Base-by-base conservation (phyloP, 176 grass and related monocot species). In the Themeda triandra region DNA sequence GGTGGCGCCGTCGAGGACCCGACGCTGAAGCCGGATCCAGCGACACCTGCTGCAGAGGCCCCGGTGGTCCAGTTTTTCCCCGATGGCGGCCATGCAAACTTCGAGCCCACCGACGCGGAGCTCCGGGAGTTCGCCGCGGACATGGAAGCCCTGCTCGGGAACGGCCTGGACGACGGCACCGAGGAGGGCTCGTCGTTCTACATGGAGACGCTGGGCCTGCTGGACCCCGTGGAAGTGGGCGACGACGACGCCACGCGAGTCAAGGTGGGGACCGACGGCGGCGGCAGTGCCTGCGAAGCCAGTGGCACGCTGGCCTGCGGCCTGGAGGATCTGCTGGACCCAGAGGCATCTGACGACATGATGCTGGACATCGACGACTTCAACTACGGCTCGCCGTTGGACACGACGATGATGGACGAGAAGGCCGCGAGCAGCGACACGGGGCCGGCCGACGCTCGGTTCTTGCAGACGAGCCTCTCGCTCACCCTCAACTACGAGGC, bases 101-200 rank as follows among this genome's bases (percentile, higher is more conserved):
- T 93, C 76, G 84, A 76, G 36, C 91, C 93, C 1, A 90, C 93
- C 2, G 96, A 95, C 68, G 87, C 87, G 7, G 93, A 98, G 77
- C 86, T 95, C 37, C 84, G 80, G 42, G 96, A 98, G 75, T 98
- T 98, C 82, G 96, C 96, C 17, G 91, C 91, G 6, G 91, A 95
- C 77, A 98, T 98, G 93, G 96, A 98, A 29, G 91, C 89, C 60
- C 92, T 98, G 6, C 87, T 98, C 11, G 83, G 91, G 28, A 48
- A 78, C 23, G 92, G 82, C 40, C 78, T 90, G 33, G 84, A 91
- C 69, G 83, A 86, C n/a, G 37, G 92, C 65, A 48, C 69, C 76
- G 84, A 80, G 25, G 86, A 89, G 25, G 86, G 79, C n/a, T 88
- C 95, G 8, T 89, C 92, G 4, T 91, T 90, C 82, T 88, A 79